Base-by-base conservation (phyloP, 75 land plant species). In the Selaginella tamariscina region DNA sequence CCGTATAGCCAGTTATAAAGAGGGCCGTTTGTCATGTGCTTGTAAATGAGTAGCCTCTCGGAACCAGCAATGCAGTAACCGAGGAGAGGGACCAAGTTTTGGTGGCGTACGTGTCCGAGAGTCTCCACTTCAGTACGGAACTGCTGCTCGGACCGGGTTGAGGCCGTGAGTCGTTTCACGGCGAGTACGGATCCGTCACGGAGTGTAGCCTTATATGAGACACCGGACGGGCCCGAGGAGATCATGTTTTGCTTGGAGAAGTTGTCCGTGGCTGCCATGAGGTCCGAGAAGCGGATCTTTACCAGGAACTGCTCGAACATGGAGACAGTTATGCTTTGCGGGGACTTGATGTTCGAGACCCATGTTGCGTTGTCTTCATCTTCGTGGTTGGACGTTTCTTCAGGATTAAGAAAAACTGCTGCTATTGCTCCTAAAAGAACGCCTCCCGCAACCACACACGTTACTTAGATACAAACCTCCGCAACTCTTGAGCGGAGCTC, bases 171-270 rank as follows among this genome's bases (percentile, higher is more conserved):
- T 2, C 62, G 21, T 21, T 59, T 59, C 24, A 59, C 26, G 9
- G 62, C 62, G n/a, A 59, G 26, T 26, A 59, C 26, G 62, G 62
- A 59, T 8, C 62, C 62, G 26, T 59, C 62, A 8, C 62, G 62
- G 26, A 59, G 62, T 8, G 62, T 59, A 5, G 62, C 62, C 18
- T n/a, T 5, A 23, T 59, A 59, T 8, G 26, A 5, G 18, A 27
- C 26, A 2, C 62, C 62, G 21, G 62, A 9, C 11, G 49, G 11
- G 49, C 62, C n/a, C 9, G 62, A 5, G 21, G 5, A 8, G 26
- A 59, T 59, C 9, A 59, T n/a, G 26, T 26, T 59, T 8, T 59
- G n/a, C 26, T n/a, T 5, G 9, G 62, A 59, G 26, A 59, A 59
- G 62, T n/a, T 59, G 8, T 26, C 26, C 8, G 62, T 59, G 26